These are phyloP conservation scores for Polychaeton citri DNA, from an alignment of 2,329 filamentous ascomycete species.

Conservation along the genomic window DNA sequence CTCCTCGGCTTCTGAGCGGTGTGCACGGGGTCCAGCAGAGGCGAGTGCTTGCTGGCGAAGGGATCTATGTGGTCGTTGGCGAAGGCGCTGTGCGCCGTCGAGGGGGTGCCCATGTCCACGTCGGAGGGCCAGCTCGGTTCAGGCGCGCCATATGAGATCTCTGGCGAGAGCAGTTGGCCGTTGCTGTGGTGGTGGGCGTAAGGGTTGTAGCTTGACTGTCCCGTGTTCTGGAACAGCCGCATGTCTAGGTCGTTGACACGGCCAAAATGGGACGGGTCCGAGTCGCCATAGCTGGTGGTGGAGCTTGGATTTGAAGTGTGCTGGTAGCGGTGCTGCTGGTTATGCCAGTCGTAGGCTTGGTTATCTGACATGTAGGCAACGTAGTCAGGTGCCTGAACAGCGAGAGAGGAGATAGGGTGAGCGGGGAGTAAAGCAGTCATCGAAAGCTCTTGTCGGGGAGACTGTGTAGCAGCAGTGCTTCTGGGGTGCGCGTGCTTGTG, in stretches of 20 bases:
- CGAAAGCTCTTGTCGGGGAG: background rate
- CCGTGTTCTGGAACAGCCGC: slow-evolving; percentile 13
- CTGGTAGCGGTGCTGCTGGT: background rate
- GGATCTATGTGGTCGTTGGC: slow-evolving; percentile 10
- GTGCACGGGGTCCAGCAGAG: background rate
- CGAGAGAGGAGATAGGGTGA: background rate
- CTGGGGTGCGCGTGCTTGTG: background rate
- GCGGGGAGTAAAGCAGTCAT: background rate
- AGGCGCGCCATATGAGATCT: slow-evolving; percentile 10
- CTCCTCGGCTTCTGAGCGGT: background rate
- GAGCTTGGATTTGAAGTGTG: background rate
- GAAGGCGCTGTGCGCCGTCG: slow-evolving; percentile 10
- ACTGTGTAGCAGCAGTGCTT: background rate
- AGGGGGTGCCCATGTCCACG: slow-evolving; percentile 17
- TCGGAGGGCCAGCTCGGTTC: slow-evolving; percentile 14
- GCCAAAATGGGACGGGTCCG: slow-evolving; percentile 6
- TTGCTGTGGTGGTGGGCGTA: slow-evolving; percentile 7
- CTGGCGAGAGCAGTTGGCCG: slow-evolving; percentile 10
- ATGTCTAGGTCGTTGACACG: slow-evolving; percentile 16
- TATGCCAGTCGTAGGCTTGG: background rate
- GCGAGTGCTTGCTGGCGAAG: background rate
- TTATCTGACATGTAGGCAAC: background rate
- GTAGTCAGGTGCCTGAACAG: background rate
- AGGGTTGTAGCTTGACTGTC: slow-evolving; percentile 6
- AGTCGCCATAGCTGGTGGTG: background rate